Base-by-base conservation (phyloP, 768 basidiomycete genomes). In the Trametes meyenii region DNA sequence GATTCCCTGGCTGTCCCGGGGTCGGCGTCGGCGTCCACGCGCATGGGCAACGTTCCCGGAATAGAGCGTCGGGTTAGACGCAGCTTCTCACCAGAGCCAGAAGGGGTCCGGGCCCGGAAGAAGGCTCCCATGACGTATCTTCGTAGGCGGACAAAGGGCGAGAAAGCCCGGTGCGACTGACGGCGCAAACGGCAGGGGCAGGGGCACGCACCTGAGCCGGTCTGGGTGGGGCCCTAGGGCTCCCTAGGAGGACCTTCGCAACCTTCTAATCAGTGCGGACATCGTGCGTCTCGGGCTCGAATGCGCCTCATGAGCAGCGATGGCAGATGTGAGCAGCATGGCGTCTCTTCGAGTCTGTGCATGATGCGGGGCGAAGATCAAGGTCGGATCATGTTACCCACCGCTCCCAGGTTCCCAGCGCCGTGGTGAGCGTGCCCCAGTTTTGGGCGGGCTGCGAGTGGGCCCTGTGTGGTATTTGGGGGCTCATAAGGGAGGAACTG, bases 291-390 rank as follows among this genome's bases (percentile, higher is more conserved):
- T 38, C 16, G 39, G 38, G 40, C 49, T 50, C 57, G 49, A 50
- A 40, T 50, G 57, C 49, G 49, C 13, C 48, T 19, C 24, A 51
- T 42, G 50, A 29, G 42, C 57, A 43, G 42, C 38, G 49, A 17
- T 29, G 26, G 14, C 29, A 36, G 39, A 13, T 16, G 42, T 42
- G 38, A 21, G 38, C 48, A 49, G 46, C 46, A 50, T 46, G 55
- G 45, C 45, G 55, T 26, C 35, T 36, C 12, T 23, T 23, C 23
- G 44, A 56, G 55, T 48, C 46, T 35, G 40, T 50, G 57, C 57
- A 58, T 50, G 57, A 58, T 58, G 57, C 33, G 46, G 50, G 24
- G 40, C 49, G 57, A 50, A 36, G 49, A 58, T 50, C 49, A 58
- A 50, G 23, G 38, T 29, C 56, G 56, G 46, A 58, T 58, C 56